Evolutionary conservation across 1,284 basidiomycete species (phyloP), one percentile per base, ranked within the genome.

Genomic region (Bjerkandera adusta): DNA sequence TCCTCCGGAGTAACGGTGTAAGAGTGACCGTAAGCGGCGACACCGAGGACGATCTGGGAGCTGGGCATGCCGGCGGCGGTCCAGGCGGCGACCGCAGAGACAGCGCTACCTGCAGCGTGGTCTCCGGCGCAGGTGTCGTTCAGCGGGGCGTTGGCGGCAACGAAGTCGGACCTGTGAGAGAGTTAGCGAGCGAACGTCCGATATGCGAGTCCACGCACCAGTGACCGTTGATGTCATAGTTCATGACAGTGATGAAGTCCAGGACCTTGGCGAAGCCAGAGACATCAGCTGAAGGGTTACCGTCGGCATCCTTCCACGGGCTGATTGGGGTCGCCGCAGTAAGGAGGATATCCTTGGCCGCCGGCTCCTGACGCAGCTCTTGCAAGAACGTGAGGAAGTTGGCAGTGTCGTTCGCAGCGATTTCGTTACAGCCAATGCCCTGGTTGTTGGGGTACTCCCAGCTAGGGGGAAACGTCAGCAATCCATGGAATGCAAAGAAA

Each of bases 171-270:
- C 71, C 71, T 46, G 33, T 30, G 11, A 11, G 18, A 11, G 66
- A 20, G 38, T 36, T 44, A 38, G 29, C 29, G 24, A 38, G 61
- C 74, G 68, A 39, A 42, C 18, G 42, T 43, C 42, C 20, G 20
- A 38, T 11, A 12, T 36, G 5, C 29, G 29, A 10, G 11, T 20
- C 10, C 11, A 13, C 41, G 21, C 47, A 55, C 60, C 57, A 58
- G 38, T 50, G 50, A 54, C 85, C 76, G 74, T 76, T 89, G 45
- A 92, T 71, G 61, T 94, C 92, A 68, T 94, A 94, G 69, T 89
- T 90, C 91, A 95, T 95, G 60, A 94, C 75, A 39, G 83, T 70
- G 51, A 95, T 81, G 70, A 83, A 89, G 63, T 95, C 89, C 29
- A 96, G 75, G 16, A 83, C 74, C 33, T 75, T 56, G 5, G 83